phyloP scores from a whole-genome alignment of 2,329 filamentous ascomycete genomes.

The Botrytis galanthina region DNA sequence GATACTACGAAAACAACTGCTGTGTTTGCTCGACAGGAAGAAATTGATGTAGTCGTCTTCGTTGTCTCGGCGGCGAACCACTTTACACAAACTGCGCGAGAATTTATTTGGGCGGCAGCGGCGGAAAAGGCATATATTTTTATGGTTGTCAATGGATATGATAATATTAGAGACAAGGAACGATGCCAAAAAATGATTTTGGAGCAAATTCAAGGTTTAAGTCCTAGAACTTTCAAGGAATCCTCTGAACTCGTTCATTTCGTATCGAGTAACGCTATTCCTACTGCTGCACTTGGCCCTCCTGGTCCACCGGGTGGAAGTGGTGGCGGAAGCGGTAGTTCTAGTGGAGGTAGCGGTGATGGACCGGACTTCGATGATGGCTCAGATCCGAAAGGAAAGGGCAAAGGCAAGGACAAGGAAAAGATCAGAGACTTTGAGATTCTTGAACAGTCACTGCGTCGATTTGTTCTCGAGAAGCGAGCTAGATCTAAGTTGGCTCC shows the following conservation, averaged over 20 bases:
- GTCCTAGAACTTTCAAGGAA: slow-evolving; percentile 90
- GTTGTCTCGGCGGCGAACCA: slow-evolving; percentile 97
- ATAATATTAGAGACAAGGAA: slow-evolving; percentile 87
- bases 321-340: slow-evolving; percentile 54
- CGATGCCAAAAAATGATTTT: slow-evolving; percentile 90
- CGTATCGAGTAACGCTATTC: slow-evolving; percentile 94
- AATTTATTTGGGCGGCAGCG: slow-evolving; percentile 94
- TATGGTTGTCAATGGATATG: slow-evolving; percentile 97
- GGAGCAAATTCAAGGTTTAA: slow-evolving; percentile 84
- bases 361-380: slow-evolving; percentile 44
- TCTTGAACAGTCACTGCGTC: slow-evolving; percentile 81
- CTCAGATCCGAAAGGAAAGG: slow-evolving; percentile 57
- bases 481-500: slow-evolving; percentile 93
- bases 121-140: slow-evolving; percentile 98
- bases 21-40: slow-evolving; percentile 93
- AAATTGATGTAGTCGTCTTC: slow-evolving; percentile 98
- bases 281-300: slow-evolving; percentile 56
- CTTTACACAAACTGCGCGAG: slow-evolving; percentile 95
- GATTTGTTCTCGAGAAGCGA: slow-evolving; percentile 94
- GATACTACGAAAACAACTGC: slow-evolving; percentile 97
- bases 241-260: slow-evolving; percentile 92
- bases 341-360: slow-evolving; percentile 52
- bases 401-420: slow-evolving; percentile 83
- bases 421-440: slow-evolving; percentile 87
- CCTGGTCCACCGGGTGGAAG: slow-evolving; percentile 49